Evolutionary conservation across 495 filamentous ascomycete genomes (phyloP), one percentile per base, ranked within the genome.

Genomic region (Penicillium chermesinum): DNA sequence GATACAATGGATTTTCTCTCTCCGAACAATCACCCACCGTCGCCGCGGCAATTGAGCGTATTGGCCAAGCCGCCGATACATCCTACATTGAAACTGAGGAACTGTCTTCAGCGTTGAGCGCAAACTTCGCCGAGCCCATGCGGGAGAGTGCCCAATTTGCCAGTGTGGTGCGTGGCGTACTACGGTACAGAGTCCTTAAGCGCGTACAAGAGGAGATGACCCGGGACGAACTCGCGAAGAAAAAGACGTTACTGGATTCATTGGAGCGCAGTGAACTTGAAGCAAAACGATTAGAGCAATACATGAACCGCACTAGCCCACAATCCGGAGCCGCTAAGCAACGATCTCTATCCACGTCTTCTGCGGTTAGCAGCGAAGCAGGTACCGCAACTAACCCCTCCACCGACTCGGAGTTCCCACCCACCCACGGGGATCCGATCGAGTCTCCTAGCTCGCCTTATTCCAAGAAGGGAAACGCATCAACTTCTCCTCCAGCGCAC

Each of bases 171-270:
- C 81, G 93, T 14, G 85, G 72, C 44, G 91, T 97, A 18, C 68
- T 98, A 14, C 78, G 89, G 34, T 98, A 94, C 56, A 73, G 93
- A 7, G 83, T 96, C 2, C 66, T 97, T 34, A 98, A 98, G 68
- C 80, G 93, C 14, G 85, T 96, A 16, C 93, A 98, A 54, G 87
- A 97, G 63, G 93, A 98, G 50, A 95, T 96, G 91, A 96, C 90
- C 1, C 82, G 82, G 22, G 94, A 96, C 41, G 88, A 96, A 56
- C 71, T 98, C 7, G 71, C 79, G 6, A 89, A 89, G 68, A 96
- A 97, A 67, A 81, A 77, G 52, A 66, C 75, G 1, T 73, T 89
- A 13, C 73, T 98, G 3, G 87, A 93, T 30, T 84, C 86, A 15
- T 71, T 98, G 7, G 93, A 97, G 62, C 76, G 80, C 45, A 95